phyloP scores from a whole-genome alignment of 306 rosid genomes.

The Casuarina glauca region DNA sequence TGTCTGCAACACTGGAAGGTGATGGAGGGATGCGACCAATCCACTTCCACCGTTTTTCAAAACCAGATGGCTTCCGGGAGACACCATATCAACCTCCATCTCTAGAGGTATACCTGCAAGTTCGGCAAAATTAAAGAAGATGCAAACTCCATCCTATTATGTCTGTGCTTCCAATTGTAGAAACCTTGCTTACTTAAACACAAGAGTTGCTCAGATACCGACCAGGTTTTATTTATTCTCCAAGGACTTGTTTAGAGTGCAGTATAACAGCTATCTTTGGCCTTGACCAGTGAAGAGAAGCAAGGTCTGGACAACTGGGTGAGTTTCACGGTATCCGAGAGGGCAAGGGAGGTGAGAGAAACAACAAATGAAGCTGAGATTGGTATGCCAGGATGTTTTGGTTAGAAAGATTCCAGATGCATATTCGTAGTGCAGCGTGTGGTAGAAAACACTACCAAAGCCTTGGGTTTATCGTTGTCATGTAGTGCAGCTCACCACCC shows the following conservation, averaged over 20 bases:
- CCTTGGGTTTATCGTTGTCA: conserved; percentile 1
- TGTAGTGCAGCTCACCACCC: conserved; percentile 2
- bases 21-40: neutral
- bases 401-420: conserved; percentile 4
- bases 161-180: neutral
- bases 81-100: too few species aligned
- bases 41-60: too few species aligned
- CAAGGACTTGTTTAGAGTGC: too few species aligned
- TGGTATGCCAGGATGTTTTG: neutral
- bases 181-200: neutral
- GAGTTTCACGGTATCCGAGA: too few species aligned
- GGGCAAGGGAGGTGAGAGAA: neutral
- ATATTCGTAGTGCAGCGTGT: neutral
- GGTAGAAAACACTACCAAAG: neutral
- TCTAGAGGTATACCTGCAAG: too few species aligned
- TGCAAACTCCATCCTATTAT: too few species aligned
- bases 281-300: too few species aligned
- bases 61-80: too few species aligned
- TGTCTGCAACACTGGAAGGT: neutral
- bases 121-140: too few species aligned
- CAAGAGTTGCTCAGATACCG: neutral
- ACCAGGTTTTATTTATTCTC: neutral
- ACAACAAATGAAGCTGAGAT: neutral
- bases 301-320: too few species aligned
- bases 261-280: too few species aligned